Percentiles rank a stretch among this genome's conserved stretches.
Conservation (phyloP, 192 early-diverging fungal genomes). For the Coemansia sp. region DNA sequence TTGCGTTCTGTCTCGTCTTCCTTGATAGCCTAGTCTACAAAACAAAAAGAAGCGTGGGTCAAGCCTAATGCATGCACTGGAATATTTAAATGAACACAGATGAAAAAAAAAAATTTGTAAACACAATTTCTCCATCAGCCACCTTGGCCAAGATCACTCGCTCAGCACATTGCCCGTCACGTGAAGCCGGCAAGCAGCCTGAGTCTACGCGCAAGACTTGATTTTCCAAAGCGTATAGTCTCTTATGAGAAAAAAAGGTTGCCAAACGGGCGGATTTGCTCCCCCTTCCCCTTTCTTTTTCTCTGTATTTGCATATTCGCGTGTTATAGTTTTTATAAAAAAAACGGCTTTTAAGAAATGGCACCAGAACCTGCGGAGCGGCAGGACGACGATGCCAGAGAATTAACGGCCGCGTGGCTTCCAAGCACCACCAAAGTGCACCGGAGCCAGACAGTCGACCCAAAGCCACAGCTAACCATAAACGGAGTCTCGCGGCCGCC, state of each 20-base stretch:
- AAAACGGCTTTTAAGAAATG: neutral
- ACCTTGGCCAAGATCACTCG: neutral
- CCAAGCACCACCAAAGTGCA: neutral
- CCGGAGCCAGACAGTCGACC: neutral
- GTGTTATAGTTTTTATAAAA: too few species aligned
- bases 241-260: neutral
- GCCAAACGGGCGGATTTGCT: neutral
- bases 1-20: too few species aligned
- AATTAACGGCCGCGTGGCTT: neutral
- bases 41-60: too few species aligned
- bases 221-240: too few species aligned
- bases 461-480: constrained; percentile 1
- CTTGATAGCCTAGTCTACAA: too few species aligned
- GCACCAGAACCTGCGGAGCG: neutral
- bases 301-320: neutral
- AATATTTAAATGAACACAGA: constrained; percentile 4
- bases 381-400: neutral
- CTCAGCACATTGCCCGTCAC: neutral
- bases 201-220: neutral
- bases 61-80: constrained; percentile 7
- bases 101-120: constrained; percentile 4
- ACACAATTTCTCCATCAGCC: too few species aligned
- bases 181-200: neutral
- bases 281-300: neutral
- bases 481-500: neutral